phyloP scores from a whole-genome alignment of 2,329 filamentous ascomycete species.

The Diaporthe capsici region DNA sequence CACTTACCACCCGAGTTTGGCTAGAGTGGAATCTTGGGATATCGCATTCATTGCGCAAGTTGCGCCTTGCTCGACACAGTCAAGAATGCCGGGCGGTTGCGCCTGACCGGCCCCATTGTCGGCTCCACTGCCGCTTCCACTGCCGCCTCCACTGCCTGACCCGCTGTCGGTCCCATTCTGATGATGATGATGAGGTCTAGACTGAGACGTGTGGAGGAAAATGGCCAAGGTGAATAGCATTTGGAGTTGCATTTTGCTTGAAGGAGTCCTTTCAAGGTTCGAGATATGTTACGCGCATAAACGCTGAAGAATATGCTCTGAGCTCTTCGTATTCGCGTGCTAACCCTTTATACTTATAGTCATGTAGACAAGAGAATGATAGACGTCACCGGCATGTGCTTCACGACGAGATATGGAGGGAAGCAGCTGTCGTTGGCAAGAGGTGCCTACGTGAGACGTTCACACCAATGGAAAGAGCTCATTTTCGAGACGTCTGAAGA shows the following conservation, averaged over 20 bases:
- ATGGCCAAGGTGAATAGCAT: neutral
- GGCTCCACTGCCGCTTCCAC: neutral
- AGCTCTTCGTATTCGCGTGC: neutral
- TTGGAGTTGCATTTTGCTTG: neutral
- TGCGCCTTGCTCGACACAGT: constrained; percentile 15
- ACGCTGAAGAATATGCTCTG: neutral
- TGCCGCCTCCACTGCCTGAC: neutral
- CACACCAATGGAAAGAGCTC: neutral
- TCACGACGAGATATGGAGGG: neutral
- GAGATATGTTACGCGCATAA: neutral
- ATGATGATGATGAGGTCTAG: neutral
- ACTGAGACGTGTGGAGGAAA: neutral
- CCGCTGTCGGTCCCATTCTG: neutral
- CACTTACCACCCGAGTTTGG: neutral
- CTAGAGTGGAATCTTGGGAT: neutral
- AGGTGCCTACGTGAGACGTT: neutral
- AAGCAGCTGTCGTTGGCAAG: neutral
- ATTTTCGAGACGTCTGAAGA: neutral
- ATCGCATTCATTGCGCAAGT: neutral
- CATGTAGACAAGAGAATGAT: neutral
- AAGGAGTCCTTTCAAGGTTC: neutral
- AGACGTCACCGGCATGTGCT: neutral
- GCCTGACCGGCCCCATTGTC: neutral
- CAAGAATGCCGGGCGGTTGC: constrained; percentile 1
- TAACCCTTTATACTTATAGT: neutral